These are phyloP conservation scores for Scleroderma bovista DNA, from an alignment of 768 basidiomycete genomes.

Conservation along the genomic window DNA sequence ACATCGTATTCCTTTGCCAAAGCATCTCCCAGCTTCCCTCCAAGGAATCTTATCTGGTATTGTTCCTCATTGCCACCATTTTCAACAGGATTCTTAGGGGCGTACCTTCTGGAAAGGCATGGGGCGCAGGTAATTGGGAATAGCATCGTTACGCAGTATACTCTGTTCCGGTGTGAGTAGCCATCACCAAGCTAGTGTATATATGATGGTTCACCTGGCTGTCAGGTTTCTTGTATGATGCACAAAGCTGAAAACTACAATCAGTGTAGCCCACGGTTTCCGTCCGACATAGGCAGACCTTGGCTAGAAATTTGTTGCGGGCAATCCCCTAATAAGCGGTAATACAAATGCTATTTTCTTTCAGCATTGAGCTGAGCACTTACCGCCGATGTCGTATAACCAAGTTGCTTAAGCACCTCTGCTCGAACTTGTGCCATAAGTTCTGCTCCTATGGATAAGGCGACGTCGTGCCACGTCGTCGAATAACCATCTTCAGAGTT, in stretches of 20 bases:
- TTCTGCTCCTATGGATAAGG: slow-evolving; percentile 82
- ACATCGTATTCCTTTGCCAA: slow-evolving; percentile 86
- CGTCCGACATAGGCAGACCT: slow-evolving; percentile 42
- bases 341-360: neutral
- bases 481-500: slow-evolving; percentile 26
- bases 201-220: slow-evolving; percentile 51
- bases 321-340: slow-evolving; percentile 63
- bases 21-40: slow-evolving; percentile 89
- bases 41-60: slow-evolving; percentile 82
- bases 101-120: slow-evolving; percentile 83
- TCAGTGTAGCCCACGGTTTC: slow-evolving; percentile 1
- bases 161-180: slow-evolving; percentile 43
- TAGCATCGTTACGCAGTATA: slow-evolving; percentile 76
- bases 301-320: slow-evolving; percentile 92
- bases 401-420: slow-evolving; percentile 62
- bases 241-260: slow-evolving; percentile 54
- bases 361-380: slow-evolving; percentile 20
- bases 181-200: neutral
- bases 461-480: slow-evolving; percentile 88
- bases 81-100: neutral
- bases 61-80: neutral
- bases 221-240: slow-evolving; percentile 89
- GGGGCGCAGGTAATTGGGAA: slow-evolving; percentile 78
- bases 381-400: slow-evolving; percentile 94
- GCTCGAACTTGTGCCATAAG: slow-evolving; percentile 72